Conservation (phyloP, 257 asterid genomes). For the Euphrasia confusa region DNA sequence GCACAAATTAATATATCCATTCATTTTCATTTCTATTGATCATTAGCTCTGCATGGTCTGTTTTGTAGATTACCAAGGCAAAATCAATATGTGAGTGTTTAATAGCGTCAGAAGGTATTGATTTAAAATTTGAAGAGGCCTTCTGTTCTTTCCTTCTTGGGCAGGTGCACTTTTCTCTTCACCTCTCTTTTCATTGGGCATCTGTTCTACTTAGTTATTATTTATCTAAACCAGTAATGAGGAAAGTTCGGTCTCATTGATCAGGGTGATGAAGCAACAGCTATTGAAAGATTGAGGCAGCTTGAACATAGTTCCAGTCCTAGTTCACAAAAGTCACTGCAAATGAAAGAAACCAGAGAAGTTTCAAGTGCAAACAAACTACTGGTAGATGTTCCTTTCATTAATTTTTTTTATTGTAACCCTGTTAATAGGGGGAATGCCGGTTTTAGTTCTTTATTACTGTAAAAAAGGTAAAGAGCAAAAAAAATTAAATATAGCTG, state of each 20-base stretch:
- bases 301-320: slow-evolving; percentile 49
- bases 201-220: slow-evolving; percentile 10
- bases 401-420: slow-evolving; percentile 10
- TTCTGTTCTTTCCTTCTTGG: slow-evolving; percentile 92
- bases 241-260: slow-evolving; percentile 24
- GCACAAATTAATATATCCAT: slow-evolving; percentile 3
- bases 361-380: slow-evolving; percentile 50
- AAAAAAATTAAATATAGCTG: background rate
- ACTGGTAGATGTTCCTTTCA: slow-evolving; percentile 49
- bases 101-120: slow-evolving; percentile 82
- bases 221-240: slow-evolving; percentile 8
- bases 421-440: slow-evolving; percentile 9
- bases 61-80: slow-evolving; percentile 69
- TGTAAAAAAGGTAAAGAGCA: background rate
- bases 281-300: slow-evolving; percentile 67
- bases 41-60: slow-evolving; percentile 20
- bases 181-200: slow-evolving; percentile 19
- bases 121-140: slow-evolving; percentile 90
- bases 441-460: background rate
- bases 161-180: slow-evolving; percentile 53
- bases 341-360: slow-evolving; percentile 52
- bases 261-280: slow-evolving; percentile 86
- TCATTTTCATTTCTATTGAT: slow-evolving; percentile 20
- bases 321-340: slow-evolving; percentile 47
- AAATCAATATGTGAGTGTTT: slow-evolving; percentile 78